Evolutionary conservation across 768 basidiomycete species (phyloP), one percentile per base, ranked within the genome.

Genomic region (Plicaturopsis crispa): DNA sequence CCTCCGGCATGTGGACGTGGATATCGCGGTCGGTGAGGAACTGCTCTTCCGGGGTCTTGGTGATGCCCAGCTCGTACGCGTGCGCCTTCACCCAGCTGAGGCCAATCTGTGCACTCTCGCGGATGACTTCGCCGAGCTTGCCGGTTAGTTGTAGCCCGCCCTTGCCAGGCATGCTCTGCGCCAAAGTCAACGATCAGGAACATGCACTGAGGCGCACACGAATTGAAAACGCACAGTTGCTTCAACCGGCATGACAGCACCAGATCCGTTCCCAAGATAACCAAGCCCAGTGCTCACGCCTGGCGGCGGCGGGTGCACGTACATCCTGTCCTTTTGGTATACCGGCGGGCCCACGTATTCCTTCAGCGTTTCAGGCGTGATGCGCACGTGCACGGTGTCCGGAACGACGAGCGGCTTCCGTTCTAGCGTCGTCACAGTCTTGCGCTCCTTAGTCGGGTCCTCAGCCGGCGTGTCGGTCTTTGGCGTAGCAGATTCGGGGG

Each of bases 1-100:
- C 91, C 55, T 90, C 91, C 0, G 92, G 90, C 94, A 96, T 97
- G 56, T 98, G 96, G 28, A 99, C 75, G 59, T 98, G 94, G 13
- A 98, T 72, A 50, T 97, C 92, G 28, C 78, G 71, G 52, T 94
- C 84, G 17, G 80, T 78, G 51, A 97, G 63, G 55, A 92, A 81
- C 55, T 85, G 80, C 39, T 88, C 84, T 5, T 74, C 75, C 0
- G 72, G 63, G 1, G 71, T 69, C 34, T 71, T 57, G 5, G 91
- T 92, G 52, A 97, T 86, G 3, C 92, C 91, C 8, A 98, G 73
- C 36, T 85, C 81, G 54, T 73, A 84, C 10, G 96, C 89, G 53
- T 98, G 87, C 6, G 80, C 69, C 57, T 92, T 93, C 28, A 94
- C 84, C 84, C 88, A 98, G 53, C 84, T 85, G 43, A 98, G 61